Conservation (phyloP, 169 alveolate genomes). For the Plasmodium yoelii region DNA sequence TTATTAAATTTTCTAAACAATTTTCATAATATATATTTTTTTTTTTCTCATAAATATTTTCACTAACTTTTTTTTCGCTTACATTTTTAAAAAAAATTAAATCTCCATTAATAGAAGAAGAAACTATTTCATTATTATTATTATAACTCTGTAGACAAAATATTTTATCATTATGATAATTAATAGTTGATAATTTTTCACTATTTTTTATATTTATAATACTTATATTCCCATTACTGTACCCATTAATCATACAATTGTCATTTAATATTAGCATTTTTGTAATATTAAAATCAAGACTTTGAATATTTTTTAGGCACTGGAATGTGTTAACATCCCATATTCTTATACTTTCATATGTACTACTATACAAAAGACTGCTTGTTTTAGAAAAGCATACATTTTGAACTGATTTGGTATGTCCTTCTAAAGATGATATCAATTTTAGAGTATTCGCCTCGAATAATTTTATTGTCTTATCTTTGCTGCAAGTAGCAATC, state of each 20-base stretch:
- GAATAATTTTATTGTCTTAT: constrained; percentile 61
- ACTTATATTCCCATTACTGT: constrained; percentile 70
- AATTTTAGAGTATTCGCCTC: constrained; percentile 40
- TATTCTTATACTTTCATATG: constrained; percentile 61
- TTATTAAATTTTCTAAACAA: constrained; percentile 63
- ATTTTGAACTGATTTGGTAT: constrained; percentile 68
- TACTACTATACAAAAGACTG: constrained; percentile 32
- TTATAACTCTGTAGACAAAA: constrained; percentile 57
- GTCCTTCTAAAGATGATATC: constrained; percentile 59
- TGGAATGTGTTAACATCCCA: constrained; percentile 41
- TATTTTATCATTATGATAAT: constrained; percentile 72
- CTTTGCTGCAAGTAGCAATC: constrained; percentile 74
- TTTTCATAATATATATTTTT: constrained; percentile 51
- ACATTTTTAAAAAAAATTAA: constrained; percentile 50
- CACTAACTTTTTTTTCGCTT: constrained; percentile 40
- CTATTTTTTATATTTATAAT: constrained; percentile 59
- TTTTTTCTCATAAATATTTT: constrained; percentile 26
- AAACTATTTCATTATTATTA: constrained; percentile 11
- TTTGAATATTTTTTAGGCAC: constrained; percentile 71
- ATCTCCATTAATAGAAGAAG: constrained; percentile 74
- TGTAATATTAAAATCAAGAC: constrained; percentile 65
- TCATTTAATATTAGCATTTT: constrained; percentile 52
- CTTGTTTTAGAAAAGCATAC: constrained; percentile 40
- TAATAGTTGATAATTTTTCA: constrained; percentile 46
- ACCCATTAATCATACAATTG: constrained; percentile 55